Conservation (phyloP, 306 rosid genomes). For the Trichosanthes truncata region DNA sequence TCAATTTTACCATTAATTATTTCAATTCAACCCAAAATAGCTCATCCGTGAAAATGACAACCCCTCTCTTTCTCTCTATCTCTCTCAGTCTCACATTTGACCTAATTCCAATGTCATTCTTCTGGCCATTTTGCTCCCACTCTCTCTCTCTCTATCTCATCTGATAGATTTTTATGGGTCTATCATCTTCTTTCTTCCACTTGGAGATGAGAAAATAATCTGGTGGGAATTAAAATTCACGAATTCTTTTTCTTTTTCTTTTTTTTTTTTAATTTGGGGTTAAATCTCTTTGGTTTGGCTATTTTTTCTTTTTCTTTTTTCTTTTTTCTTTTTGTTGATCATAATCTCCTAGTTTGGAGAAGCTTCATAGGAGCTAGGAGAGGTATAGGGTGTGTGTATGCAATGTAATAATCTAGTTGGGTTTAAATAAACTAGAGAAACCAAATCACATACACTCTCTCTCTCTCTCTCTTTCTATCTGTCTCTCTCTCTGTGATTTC, state of each 20-base stretch:
- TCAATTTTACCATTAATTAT: neutral
- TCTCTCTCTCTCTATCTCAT: neutral
- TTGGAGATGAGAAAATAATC: neutral
- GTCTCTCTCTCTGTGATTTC: neutral
- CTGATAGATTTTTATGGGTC: neutral
- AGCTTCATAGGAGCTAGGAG: neutral
- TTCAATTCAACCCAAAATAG: no score
- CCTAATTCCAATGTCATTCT: neutral
- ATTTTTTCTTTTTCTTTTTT: no score
- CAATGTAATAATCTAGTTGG: constrained; percentile 1
- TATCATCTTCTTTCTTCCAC: neutral
- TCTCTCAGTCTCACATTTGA: neutral
- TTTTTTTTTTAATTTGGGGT: neutral
- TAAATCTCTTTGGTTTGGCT: no score
- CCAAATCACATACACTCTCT: neutral
- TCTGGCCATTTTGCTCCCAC: neutral
- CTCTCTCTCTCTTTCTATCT: neutral
- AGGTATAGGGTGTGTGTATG: neutral
- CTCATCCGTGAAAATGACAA: neutral
- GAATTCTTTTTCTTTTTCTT: neutral
- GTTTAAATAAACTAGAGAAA: constrained; percentile 1
- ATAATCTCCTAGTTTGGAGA: neutral
- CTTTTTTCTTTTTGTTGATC: neutral
- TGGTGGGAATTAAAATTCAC: neutral
- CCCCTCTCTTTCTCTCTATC: neutral